These are phyloP conservation scores for Colletotrichum sp. DNA, from an alignment of 2,329 filamentous ascomycete species.

Conservation along the genomic window DNA sequence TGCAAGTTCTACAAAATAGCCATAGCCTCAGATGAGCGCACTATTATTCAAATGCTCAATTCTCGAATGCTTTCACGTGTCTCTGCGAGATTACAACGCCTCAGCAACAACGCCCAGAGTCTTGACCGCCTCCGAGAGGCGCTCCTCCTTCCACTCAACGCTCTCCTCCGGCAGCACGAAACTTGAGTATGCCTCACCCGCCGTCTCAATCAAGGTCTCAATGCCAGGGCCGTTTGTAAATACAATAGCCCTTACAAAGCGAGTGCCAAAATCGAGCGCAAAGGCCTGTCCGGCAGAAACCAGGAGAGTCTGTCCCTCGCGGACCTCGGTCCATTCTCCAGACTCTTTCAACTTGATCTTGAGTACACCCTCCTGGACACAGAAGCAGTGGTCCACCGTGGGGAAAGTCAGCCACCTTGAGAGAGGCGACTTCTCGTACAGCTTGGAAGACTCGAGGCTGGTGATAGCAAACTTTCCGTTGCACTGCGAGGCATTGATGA, in stretches of 20 bases:
- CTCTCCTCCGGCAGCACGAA: constrained; percentile 42
- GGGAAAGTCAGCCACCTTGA: constrained; percentile 45
- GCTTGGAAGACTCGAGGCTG: constrained; percentile 50
- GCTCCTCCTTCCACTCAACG: background rate
- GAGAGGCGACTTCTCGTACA: constrained; percentile 40
- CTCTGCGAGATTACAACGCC: background rate
- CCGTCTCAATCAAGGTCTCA: constrained; percentile 46
- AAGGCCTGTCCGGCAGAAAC: constrained; percentile 52
- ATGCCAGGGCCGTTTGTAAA: constrained; percentile 56
- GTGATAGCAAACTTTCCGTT: constrained; percentile 57
- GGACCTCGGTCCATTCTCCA: constrained; percentile 34
- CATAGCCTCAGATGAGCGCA: too few species aligned
- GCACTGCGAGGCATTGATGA: constrained; percentile 53
- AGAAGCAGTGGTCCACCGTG: constrained; percentile 57
- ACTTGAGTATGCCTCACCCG: constrained; percentile 36
- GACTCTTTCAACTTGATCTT: constrained; percentile 41
- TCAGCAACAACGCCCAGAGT: background rate
- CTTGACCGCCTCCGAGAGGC: background rate
- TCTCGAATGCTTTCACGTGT: background rate
- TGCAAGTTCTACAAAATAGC: too few species aligned
- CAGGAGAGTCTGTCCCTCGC: constrained; percentile 54
- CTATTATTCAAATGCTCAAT: background rate
- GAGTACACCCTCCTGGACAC: constrained; percentile 50
- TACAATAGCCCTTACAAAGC: constrained; percentile 50
- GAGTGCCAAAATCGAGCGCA: constrained; percentile 45